These are phyloP conservation scores for Gaeumannomyces tritici DNA, from an alignment of 2,329 filamentous ascomycete species.

Conservation along the genomic window DNA sequence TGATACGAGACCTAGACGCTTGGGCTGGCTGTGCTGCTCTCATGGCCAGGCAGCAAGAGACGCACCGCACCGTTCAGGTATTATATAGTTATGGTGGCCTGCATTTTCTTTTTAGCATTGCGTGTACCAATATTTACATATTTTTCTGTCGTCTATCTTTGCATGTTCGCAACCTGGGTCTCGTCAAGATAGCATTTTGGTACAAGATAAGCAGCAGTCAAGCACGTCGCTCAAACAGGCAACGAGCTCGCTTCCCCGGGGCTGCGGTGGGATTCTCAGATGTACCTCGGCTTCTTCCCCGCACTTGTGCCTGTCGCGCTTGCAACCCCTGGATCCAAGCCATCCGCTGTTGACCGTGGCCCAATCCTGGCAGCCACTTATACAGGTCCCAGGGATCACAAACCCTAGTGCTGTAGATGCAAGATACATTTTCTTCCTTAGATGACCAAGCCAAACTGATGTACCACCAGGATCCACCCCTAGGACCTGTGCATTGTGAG, in stretches of 20 bases:
- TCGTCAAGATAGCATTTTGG: neutral
- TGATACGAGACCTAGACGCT: neutral
- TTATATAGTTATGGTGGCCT: neutral
- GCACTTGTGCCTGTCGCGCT: neutral
- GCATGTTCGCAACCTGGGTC: too few relatives aligned
- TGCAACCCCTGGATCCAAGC: neutral
- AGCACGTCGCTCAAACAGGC: neutral
- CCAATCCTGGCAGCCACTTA: neutral
- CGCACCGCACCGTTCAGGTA: neutral
- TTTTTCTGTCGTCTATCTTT: neutral
- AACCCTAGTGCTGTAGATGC: too few relatives aligned
- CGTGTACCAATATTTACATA: neutral
- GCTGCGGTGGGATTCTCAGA: neutral
- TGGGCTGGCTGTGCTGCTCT: neutral
- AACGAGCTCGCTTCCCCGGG: neutral
- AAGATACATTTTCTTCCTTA: too few relatives aligned
- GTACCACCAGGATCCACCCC: too few relatives aligned
- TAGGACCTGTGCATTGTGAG: too few relatives aligned
- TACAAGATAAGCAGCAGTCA: neutral
- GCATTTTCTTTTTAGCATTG: neutral
- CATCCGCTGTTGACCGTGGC: neutral
- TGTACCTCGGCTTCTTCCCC: slow-evolving; percentile 5
- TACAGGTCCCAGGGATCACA: too few relatives aligned
- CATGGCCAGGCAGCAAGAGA: neutral
- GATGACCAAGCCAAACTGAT: too few relatives aligned